Evolutionary conservation across 1,284 basidiomycete genomes (phyloP).

Genomic region (Fistulina hepatica): DNA sequence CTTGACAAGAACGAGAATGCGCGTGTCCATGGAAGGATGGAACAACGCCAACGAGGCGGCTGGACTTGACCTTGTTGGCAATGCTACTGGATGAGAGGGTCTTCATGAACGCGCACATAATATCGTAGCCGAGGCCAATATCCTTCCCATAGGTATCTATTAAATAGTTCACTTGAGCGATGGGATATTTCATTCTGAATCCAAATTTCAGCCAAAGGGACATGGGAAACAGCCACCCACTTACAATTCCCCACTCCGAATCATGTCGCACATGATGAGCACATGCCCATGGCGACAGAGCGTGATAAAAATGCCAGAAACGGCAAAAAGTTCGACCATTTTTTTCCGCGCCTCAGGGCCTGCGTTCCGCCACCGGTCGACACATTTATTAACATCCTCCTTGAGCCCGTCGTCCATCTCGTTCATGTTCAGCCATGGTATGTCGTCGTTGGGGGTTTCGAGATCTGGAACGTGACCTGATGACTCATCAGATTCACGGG

Average conservation of each 20-base stretch:
- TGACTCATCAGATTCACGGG: background rate
- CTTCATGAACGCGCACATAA: slow-evolving; percentile 12
- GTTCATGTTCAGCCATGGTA: slow-evolving; percentile 11
- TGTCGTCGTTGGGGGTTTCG: slow-evolving; percentile 1
- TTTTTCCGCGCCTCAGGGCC: slow-evolving; percentile 23
- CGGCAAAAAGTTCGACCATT: slow-evolving; percentile 23
- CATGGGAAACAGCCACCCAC: slow-evolving; percentile 8
- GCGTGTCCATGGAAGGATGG: slow-evolving; percentile 13
- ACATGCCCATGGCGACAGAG: slow-evolving; percentile 22
- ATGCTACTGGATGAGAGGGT: slow-evolving; percentile 20
- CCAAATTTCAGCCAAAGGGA: slow-evolving; percentile 20
- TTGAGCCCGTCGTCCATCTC: slow-evolving; percentile 5
- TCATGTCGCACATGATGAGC: slow-evolving; percentile 19
- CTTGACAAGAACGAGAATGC: slow-evolving; percentile 15
- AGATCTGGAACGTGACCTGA: background rate
- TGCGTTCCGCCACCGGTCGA: slow-evolving; percentile 25
- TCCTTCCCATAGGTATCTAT: slow-evolving; percentile 14
- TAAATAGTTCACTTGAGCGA: slow-evolving; percentile 19
- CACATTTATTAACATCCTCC: slow-evolving; percentile 15
- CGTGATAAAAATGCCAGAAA: slow-evolving; percentile 23
- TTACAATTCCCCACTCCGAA: slow-evolving; percentile 22
- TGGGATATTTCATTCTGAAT: slow-evolving; percentile 29
- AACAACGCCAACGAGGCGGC: slow-evolving; percentile 8
- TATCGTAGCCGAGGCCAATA: slow-evolving; percentile 11
- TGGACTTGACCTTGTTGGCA: slow-evolving; percentile 4